phyloP scores from a whole-genome alignment of 1,139 yeast species.

The Sugiyamaella japonica region DNA sequence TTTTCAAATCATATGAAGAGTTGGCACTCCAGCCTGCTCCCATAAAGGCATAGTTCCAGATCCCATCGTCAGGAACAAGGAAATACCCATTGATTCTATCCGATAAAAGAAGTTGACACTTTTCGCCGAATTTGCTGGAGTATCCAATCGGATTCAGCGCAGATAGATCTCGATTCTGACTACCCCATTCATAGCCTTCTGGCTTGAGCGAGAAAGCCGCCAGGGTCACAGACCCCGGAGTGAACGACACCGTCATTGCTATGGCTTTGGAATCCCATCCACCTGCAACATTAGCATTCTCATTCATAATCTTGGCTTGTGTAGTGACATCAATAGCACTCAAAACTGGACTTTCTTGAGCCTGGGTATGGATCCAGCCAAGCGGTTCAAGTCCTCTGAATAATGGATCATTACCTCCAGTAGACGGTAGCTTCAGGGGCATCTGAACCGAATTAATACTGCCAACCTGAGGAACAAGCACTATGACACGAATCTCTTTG shows the following conservation, averaged over 20 bases:
- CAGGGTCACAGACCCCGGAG: constrained; percentile 83
- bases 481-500: constrained; percentile 75
- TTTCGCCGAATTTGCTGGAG: constrained; percentile 56
- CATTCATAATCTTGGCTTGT: constrained; percentile 49
- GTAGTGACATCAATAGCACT: constrained; percentile 71
- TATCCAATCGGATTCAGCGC: constrained; percentile 64
- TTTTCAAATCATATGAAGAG: constrained; percentile 60
- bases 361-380: constrained; percentile 62
- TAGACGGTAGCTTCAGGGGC: constrained; percentile 50
- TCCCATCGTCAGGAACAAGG: constrained; percentile 76
- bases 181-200: constrained; percentile 81
- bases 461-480: constrained; percentile 87
- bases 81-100: constrained; percentile 80
- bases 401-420: constrained; percentile 28
- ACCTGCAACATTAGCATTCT: constrained; percentile 32
- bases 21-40: constrained; percentile 79
- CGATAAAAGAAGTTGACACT: constrained; percentile 71
- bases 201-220: constrained; percentile 61
- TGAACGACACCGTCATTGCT: constrained; percentile 66
- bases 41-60: constrained; percentile 91
- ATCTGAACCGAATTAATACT: constrained; percentile 64
- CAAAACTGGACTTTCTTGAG: constrained; percentile 59
- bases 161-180: constrained; percentile 53
- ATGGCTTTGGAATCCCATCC: constrained; percentile 47
- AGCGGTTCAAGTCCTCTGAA: constrained; percentile 42